A percentile compares a stretch with the other conserved stretches of the same genome.
Evolutionary conservation across 2,329 filamentous ascomycete genomes (phyloP).

Genomic region (Colletotrichum falcatum): DNA sequence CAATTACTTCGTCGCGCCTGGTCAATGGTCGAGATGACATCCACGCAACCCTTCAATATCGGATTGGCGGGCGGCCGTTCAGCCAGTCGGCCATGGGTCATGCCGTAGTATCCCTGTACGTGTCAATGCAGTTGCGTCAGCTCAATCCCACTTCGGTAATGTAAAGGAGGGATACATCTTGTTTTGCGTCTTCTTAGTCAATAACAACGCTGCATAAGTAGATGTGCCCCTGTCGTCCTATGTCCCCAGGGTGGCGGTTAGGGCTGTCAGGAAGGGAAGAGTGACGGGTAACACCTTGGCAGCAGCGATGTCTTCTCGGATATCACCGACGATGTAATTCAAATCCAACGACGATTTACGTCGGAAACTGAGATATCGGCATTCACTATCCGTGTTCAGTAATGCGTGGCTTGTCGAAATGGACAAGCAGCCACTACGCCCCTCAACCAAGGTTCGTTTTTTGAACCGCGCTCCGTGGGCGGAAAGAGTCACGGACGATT

Average conservation of each 20-base stretch:
- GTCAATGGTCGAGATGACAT: background rate
- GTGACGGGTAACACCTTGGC: conserved; percentile 4
- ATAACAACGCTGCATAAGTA: conserved; percentile 33
- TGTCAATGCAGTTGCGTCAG: background rate
- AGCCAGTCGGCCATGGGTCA: background rate
- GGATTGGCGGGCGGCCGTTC: background rate
- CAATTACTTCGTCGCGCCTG: background rate
- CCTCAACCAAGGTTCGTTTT: background rate
- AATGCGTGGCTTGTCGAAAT: background rate
- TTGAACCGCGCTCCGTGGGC: background rate
- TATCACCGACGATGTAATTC: background rate
- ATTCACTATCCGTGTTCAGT: background rate
- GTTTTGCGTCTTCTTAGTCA: conserved; percentile 15
- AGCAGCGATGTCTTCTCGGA: background rate
- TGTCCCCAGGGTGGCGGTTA: conserved; percentile 14
- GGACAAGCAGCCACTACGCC: background rate
- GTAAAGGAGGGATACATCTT: background rate
- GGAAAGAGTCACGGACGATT: no score
- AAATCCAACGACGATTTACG: background rate
- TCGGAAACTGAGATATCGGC: background rate
- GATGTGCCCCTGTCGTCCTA: conserved; percentile 37
- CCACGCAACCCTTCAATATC: background rate
- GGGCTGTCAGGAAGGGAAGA: background rate
- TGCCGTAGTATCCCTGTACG: background rate
- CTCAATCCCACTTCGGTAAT: background rate